Evolutionary conservation across 192 early-diverging fungal species (phyloP).

Genomic region (Coemansia sp.): DNA sequence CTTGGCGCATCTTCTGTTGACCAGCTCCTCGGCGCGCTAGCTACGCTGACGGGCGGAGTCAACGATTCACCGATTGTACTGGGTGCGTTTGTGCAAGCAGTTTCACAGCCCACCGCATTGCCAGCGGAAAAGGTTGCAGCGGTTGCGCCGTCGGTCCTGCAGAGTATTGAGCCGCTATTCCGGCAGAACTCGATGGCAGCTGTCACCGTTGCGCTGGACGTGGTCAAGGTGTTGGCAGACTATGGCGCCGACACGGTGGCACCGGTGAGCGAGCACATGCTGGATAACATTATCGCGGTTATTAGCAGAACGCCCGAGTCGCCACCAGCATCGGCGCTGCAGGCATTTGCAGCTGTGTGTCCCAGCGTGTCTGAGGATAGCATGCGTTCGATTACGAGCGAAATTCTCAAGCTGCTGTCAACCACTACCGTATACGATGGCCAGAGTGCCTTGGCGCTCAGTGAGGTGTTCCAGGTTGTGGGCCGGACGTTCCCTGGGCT

Average conservation of each 20-base stretch:
- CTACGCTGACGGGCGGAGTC: constrained; percentile 8
- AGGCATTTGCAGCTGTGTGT: constrained; percentile 28
- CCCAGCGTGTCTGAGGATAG: constrained; percentile 10
- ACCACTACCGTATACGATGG: constrained; percentile 22
- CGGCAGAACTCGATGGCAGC: constrained; percentile 2
- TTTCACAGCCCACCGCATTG: constrained; percentile 18
- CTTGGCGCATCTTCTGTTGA: constrained; percentile 5
- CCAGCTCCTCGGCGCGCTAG: constrained; percentile 3
- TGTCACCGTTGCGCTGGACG: constrained; percentile 9
- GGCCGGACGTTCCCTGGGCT: constrained; percentile 17
- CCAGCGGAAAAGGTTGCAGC: constrained; percentile 8
- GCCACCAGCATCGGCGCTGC: constrained; percentile 26
- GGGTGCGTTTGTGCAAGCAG: constrained; percentile 10
- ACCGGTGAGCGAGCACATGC: neutral
- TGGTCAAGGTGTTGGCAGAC: constrained; percentile 20
- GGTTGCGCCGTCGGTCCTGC: constrained; percentile 5
- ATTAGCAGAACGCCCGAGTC: constrained; percentile 23
- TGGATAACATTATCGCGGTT: constrained; percentile 14
- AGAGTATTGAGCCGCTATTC: constrained; percentile 11
- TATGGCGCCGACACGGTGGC: constrained; percentile 15
- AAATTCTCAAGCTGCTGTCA: constrained; percentile 22
- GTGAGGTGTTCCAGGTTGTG: constrained; percentile 16
- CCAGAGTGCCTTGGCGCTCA: constrained; percentile 14
- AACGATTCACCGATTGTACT: constrained; percentile 4
- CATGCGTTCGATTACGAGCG: neutral